Conservation (phyloP, 257 asterid genomes). For the Nicotiana sylvestris region DNA sequence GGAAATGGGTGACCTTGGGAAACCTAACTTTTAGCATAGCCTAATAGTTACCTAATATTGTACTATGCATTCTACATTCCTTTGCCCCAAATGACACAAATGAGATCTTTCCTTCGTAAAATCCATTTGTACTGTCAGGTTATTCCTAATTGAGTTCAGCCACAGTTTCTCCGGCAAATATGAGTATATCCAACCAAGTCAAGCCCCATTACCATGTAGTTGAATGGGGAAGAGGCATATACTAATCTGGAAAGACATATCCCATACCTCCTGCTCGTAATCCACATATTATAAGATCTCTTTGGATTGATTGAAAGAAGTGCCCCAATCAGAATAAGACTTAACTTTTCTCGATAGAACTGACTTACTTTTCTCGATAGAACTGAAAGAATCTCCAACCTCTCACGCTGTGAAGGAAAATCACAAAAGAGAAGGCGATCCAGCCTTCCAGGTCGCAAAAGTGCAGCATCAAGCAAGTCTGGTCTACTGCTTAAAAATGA, state of each 20-base stretch:
- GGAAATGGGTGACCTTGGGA: background rate
- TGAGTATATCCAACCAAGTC: background rate
- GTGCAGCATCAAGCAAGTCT: constrained; percentile 99
- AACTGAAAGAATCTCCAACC: constrained; percentile 77
- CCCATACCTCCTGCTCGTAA: background rate
- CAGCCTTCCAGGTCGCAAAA: constrained; percentile 91
- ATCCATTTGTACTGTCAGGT: background rate
- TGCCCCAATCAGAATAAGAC: constrained; percentile 11
- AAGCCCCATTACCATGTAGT: constrained; percentile 3
- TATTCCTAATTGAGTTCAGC: background rate
- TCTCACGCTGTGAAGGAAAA: constrained; percentile 74
- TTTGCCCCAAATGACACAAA: background rate
- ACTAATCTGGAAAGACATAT: background rate
- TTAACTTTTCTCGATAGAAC: constrained; percentile 83
- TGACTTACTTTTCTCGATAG: constrained; percentile 71
- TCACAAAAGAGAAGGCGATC: constrained; percentile 94
- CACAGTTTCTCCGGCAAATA: background rate
- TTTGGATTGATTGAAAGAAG: background rate
- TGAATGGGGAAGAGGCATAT: background rate
- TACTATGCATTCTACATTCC: background rate
- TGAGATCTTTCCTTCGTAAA: background rate
- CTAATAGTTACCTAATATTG: background rate
- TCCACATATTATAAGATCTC: background rate
- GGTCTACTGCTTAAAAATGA: constrained; percentile 59
- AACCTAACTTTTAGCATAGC: background rate